Conservation (phyloP, 2,329 filamentous ascomycete species). For the Colletotrichum costaricense region DNA sequence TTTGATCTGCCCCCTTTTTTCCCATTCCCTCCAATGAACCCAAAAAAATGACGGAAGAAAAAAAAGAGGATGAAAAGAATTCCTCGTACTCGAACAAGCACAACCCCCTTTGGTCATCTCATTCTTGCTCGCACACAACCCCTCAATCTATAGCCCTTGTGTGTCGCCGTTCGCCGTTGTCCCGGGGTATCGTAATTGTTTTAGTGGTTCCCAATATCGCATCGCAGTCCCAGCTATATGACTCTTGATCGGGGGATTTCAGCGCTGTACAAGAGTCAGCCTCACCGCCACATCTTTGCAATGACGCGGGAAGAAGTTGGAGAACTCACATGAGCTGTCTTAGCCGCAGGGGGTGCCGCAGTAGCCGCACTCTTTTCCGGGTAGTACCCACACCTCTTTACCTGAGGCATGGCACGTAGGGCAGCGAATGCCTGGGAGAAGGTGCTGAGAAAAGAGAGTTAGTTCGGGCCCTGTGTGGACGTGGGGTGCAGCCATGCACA, state of each 20-base stretch:
- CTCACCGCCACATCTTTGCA: constrained; percentile 20
- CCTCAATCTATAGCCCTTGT: constrained; percentile 6
- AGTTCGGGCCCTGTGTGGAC: constrained; percentile 7
- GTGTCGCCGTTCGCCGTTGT: constrained; percentile 32
- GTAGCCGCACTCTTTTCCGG: constrained; percentile 61
- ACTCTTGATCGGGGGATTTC: constrained; percentile 19
- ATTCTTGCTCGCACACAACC: constrained; percentile 8
- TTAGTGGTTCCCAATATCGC: constrained; percentile 14
- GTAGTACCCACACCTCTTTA: constrained; percentile 67
- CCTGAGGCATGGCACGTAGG: constrained; percentile 61
- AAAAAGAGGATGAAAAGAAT: constrained; percentile 23
- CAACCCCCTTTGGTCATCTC: constrained; percentile 8
- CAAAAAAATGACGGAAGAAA: constrained; percentile 3
- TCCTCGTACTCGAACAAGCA: constrained; percentile 27
- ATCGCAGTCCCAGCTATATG: constrained; percentile 18
- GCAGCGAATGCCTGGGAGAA: constrained; percentile 63
- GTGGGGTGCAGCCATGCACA: background rate
- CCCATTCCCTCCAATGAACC: constrained; percentile 6
- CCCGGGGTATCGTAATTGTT: constrained; percentile 34
- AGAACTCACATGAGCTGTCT: constrained; percentile 29
- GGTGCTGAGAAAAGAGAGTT: constrained; percentile 37
- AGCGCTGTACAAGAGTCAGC: constrained; percentile 18
- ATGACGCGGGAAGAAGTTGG: constrained; percentile 5
- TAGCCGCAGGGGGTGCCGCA: constrained; percentile 59
- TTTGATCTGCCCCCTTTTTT: constrained; percentile 22